Base-by-base conservation (phyloP, 305 asterid genomes). In the Fraxinus sp. region DNA sequence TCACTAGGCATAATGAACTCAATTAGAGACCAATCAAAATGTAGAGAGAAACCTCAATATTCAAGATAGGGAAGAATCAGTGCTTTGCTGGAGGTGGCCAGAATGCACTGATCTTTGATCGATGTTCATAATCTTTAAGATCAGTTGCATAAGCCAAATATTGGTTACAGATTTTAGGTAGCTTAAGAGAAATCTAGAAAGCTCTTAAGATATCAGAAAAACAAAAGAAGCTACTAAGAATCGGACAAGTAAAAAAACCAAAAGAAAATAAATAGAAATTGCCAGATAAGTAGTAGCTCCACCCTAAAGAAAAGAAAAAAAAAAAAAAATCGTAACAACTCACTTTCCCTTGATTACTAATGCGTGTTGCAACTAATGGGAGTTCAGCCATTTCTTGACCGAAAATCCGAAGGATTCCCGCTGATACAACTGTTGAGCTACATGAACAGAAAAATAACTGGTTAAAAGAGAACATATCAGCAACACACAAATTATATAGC, bases 351-450 rank as follows among this genome's bases (percentile, higher is more conserved):
- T 95, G 97, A 84, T 87, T 80, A 78, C 91, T 92, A 46, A 70
- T 87, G 59, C 93, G 92, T 13, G 99, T 97, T 77, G 99, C 99
- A 83, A 92, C 99, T 87, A 97, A 86, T 70, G 99, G 99, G 82
- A 97, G 95, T 85, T 97, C 99, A 39, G 98, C 99, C 20, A 90
- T 83, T 80, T 95, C 96, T 88, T 92, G 90, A 82, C 99, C 99
- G 81, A 97, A 95, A 84, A 97, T 86, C 82, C 99, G 91, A 79
- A 96, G 87, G 90, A 95, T 93, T 30, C 91, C 98, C 77, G 98
- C 99, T 85, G 98, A 94, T 84, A 92, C 95, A 86, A 97, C 97
- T 75, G 92, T 86, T 73, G 99, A 92, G 89, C 99, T 97, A 94
- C 92, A 92, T 80, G 73, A 86, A 84, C 68, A 80, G 49, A 64